These are phyloP conservation scores for Aspergillus uvarum DNA, from an alignment of 2,329 filamentous ascomycete genomes.

Conservation along the genomic window DNA sequence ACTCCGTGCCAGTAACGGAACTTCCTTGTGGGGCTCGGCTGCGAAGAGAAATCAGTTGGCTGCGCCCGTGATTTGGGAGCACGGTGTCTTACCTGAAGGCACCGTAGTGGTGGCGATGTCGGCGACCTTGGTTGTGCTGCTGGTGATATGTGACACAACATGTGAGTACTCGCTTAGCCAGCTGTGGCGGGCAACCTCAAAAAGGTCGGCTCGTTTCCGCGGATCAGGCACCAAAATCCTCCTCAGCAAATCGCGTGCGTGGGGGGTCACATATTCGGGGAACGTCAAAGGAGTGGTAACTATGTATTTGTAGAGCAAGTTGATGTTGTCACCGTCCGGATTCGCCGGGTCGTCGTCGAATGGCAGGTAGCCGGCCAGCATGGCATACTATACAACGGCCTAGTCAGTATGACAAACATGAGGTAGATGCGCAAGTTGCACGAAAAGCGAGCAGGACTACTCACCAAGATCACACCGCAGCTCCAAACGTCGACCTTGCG, in stretches of 20 bases:
- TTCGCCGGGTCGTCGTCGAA: conserved; percentile 99
- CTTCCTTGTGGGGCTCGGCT: conserved; percentile 54
- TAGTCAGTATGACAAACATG: background rate
- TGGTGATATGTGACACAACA: conserved; percentile 94
- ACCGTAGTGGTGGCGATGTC: conserved; percentile 82
- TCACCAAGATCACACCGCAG: conserved; percentile 94
- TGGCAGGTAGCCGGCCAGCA: conserved; percentile 94
- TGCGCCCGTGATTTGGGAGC: background rate
- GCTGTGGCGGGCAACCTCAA: conserved; percentile 95
- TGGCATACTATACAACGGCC: conserved; percentile 72
- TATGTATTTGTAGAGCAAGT: conserved; percentile 98
- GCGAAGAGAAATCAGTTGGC: conserved; percentile 7
- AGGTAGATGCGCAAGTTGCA: no score
- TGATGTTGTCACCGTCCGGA: conserved; percentile 98
- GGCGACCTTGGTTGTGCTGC: conserved; percentile 80
- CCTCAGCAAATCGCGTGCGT: conserved; percentile 86
- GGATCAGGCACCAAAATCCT: conserved; percentile 95
- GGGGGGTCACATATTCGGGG: conserved; percentile 96
- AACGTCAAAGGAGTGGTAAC: conserved; percentile 96
- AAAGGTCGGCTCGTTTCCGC: conserved; percentile 88
- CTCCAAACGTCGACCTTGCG: conserved; percentile 99
- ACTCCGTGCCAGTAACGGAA: conserved; percentile 71
- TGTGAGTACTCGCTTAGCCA: conserved; percentile 98
- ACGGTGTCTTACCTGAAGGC: conserved; percentile 51
- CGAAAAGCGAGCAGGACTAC: conserved; percentile 37